These are phyloP conservation scores for Trifolium pratense DNA, from an alignment of 306 rosid species.

Conservation along the genomic window DNA sequence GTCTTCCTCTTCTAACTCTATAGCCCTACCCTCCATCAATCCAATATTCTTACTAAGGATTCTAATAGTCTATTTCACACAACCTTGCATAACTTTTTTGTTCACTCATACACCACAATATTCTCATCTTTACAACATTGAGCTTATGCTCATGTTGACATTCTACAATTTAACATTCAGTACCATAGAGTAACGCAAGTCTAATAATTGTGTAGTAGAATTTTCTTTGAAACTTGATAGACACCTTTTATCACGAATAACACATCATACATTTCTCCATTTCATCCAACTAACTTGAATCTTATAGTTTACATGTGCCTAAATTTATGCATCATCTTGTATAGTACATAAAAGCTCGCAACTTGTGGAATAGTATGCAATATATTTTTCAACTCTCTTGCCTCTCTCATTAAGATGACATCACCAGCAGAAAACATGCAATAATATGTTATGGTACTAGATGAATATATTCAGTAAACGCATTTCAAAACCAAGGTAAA, in stretches of 20 bases:
- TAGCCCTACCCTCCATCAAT: not conserved
- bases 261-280: not conserved
- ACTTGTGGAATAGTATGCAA: too few relatives aligned
- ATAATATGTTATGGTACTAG: too few relatives aligned
- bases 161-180: not conserved
- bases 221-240: conserved; percentile 12
- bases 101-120: too few relatives aligned
- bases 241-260: not conserved
- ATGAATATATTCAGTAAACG: too few relatives aligned
- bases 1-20: too few relatives aligned
- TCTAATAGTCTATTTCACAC: not conserved
- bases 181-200: not conserved
- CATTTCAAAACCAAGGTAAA: too few relatives aligned
- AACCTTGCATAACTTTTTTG: too few relatives aligned
- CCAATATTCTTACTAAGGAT: not conserved
- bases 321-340: not conserved
- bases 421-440: too few relatives aligned
- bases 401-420: too few relatives aligned
- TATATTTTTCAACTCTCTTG: too few relatives aligned
- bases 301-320: not conserved
- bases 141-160: too few relatives aligned
- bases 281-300: not conserved
- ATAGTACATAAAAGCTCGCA: not conserved
- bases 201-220: not conserved
- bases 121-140: too few relatives aligned